Conservation (phyloP, 2,329 filamentous ascomycete species). For the Hortaea sp. region DNA sequence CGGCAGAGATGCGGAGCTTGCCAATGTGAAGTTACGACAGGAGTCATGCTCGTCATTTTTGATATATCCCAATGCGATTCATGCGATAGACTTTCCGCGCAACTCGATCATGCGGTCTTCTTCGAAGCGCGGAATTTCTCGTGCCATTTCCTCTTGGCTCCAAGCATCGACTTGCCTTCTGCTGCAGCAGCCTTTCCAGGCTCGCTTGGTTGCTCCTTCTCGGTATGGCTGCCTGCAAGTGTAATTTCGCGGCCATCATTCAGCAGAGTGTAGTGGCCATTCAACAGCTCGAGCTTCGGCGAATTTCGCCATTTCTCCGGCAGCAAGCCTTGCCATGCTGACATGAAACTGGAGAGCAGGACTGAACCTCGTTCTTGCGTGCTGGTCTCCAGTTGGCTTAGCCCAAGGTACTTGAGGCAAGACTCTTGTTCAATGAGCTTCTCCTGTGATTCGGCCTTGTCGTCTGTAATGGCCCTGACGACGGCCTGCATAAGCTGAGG, state of each 20-base stretch:
- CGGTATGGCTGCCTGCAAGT: constrained; percentile 5
- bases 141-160: constrained; percentile 29
- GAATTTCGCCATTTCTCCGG: constrained; percentile 24
- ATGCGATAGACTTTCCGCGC: neutral
- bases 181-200: constrained; percentile 4
- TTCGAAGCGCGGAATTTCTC: constrained; percentile 28
- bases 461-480: constrained; percentile 14
- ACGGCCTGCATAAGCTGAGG: constrained; percentile 27
- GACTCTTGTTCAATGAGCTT: constrained; percentile 18
- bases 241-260: constrained; percentile 12
- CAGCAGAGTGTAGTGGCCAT: constrained; percentile 14
- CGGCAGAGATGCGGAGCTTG: constrained; percentile 62
- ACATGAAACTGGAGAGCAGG: constrained; percentile 18
- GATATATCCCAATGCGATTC: neutral
- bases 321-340: constrained; percentile 27
- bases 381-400: constrained; percentile 12
- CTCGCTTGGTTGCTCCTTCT: neutral
- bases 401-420: constrained; percentile 15
- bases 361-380: constrained; percentile 5
- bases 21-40: constrained; percentile 44
- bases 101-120: constrained; percentile 9
- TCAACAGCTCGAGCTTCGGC: constrained; percentile 16
- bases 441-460: constrained; percentile 4
- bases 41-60: neutral
- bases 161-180: constrained; percentile 13